phyloP scores from a whole-genome alignment of 305 asterid genomes.

The Salvia sclarea region DNA sequence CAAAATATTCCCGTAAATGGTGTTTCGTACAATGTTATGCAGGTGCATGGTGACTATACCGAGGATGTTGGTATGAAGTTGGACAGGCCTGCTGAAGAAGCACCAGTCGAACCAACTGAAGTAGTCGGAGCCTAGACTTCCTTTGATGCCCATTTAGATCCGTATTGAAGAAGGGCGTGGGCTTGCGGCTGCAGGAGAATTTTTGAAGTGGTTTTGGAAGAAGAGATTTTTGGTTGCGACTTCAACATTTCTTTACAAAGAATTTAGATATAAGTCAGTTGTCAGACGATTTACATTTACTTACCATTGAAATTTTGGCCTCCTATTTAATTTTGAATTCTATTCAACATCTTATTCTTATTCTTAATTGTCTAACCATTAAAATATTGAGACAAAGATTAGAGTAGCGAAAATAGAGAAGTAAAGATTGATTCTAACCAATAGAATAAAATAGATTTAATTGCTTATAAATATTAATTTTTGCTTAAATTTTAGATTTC shows the following conservation, averaged over 20 bases:
- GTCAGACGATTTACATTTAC: background rate
- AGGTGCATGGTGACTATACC: conserved; percentile 65
- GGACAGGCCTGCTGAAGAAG: conserved; percentile 65
- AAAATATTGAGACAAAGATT: too few species aligned
- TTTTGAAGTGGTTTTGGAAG: conserved; percentile 31
- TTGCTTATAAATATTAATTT: too few species aligned
- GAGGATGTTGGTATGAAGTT: conserved; percentile 67
- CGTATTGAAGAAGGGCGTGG: background rate
- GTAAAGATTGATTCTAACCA: too few species aligned
- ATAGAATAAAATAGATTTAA: too few species aligned
- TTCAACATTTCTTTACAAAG: background rate
- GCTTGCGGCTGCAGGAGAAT: background rate
- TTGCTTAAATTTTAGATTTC: too few species aligned
- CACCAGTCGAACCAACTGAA: conserved; percentile 51
- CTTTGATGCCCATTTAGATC: background rate
- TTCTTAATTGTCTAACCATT: too few species aligned
- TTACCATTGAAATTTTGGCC: conserved; percentile 9
- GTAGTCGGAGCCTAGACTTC: conserved; percentile 50
- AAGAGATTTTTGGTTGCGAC: conserved; percentile 27
- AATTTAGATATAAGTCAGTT: conserved; percentile 18
- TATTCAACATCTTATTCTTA: too few species aligned
- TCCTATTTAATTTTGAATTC: background rate
- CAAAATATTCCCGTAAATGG: background rate
- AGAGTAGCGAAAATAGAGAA: too few species aligned
- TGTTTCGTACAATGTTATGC: background rate